A percentile compares a stretch with the other conserved stretches of the same genome.
These are phyloP conservation scores for Sarocladium kiliense DNA, from an alignment of 2,329 filamentous ascomycete species.

Conservation along the genomic window DNA sequence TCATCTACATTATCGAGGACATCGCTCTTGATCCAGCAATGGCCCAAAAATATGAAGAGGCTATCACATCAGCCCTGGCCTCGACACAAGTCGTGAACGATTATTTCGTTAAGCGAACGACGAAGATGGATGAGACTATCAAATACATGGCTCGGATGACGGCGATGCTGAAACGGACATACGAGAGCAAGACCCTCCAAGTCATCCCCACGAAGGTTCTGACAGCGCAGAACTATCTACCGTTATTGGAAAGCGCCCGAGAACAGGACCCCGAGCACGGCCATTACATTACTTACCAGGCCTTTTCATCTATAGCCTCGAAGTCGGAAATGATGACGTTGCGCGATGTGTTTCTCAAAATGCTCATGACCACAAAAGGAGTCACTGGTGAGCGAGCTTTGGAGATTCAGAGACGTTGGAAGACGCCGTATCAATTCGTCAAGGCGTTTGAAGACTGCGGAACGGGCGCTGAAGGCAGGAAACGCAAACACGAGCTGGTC, in stretches of 20 bases:
- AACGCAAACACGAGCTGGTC: constrained; percentile 57
- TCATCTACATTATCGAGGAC: constrained; percentile 75
- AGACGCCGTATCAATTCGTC: constrained; percentile 66
- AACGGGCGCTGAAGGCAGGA: constrained; percentile 41
- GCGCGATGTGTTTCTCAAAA: constrained; percentile 72
- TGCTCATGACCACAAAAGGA: constrained; percentile 77
- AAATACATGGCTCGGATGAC: constrained; percentile 72
- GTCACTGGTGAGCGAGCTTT: constrained; percentile 73
- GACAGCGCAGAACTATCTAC: constrained; percentile 60
- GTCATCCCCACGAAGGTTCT: constrained; percentile 64
- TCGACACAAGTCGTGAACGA: constrained; percentile 74
- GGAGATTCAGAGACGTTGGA: constrained; percentile 75
- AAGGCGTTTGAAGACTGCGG: constrained; percentile 60
- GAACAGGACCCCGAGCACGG: constrained; percentile 40
- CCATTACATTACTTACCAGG: constrained; percentile 63
- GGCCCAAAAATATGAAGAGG: constrained; percentile 55
- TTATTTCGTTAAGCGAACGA: constrained; percentile 73
- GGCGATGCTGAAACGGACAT: constrained; percentile 57
- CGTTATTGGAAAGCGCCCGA: constrained; percentile 55
- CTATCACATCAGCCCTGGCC: constrained; percentile 67
- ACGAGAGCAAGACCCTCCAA: constrained; percentile 51
- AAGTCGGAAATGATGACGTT: constrained; percentile 72
- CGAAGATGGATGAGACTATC: constrained; percentile 72
- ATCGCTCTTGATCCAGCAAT: constrained; percentile 53
- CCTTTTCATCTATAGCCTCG: constrained; percentile 66